Evolutionary conservation across 2,329 filamentous ascomycete genomes (phyloP).

Genomic region (Aspergillus flavus): DNA sequence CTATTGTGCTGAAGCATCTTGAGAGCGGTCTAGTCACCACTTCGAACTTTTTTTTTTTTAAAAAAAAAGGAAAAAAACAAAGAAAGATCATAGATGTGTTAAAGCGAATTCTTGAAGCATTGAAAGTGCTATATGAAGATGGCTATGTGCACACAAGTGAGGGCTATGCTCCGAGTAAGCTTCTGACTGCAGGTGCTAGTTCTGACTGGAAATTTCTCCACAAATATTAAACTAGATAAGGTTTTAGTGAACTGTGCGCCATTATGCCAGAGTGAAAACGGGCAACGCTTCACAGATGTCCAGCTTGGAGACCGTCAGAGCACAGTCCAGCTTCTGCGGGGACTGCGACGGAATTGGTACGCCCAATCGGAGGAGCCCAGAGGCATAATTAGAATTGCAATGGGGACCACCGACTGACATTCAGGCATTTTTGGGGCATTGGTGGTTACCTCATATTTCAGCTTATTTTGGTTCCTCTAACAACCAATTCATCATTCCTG

Average conservation of each 20-base stretch:
- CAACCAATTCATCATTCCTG: neutral
- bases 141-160: constrained; percentile 1
- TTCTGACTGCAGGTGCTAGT: too few relatives aligned
- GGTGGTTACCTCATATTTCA: constrained; percentile 5
- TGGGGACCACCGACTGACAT: constrained; percentile 23
- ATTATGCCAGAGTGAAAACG: too few relatives aligned
- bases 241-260: too few relatives aligned
- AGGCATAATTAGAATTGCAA: constrained; percentile 19
- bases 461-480: neutral
- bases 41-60: neutral
- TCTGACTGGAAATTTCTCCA: too few relatives aligned
- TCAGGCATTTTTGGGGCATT: constrained; percentile 21
- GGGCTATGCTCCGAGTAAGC: too few relatives aligned
- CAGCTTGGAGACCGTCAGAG: constrained; percentile 23
- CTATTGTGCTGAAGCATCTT: constrained; percentile 23
- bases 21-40: constrained; percentile 17
- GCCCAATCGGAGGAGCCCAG: constrained; percentile 22
- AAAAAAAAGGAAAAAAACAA: neutral
- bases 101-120: constrained; percentile 18
- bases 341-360: constrained; percentile 19
- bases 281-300: constrained; percentile 9
- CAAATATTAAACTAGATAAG: too few relatives aligned
- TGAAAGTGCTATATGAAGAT: constrained; percentile 20
- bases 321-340: constrained; percentile 15
- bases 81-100: constrained; percentile 22